phyloP scores from a whole-genome alignment of 768 basidiomycete genomes.

The Lactarius sp. region DNA sequence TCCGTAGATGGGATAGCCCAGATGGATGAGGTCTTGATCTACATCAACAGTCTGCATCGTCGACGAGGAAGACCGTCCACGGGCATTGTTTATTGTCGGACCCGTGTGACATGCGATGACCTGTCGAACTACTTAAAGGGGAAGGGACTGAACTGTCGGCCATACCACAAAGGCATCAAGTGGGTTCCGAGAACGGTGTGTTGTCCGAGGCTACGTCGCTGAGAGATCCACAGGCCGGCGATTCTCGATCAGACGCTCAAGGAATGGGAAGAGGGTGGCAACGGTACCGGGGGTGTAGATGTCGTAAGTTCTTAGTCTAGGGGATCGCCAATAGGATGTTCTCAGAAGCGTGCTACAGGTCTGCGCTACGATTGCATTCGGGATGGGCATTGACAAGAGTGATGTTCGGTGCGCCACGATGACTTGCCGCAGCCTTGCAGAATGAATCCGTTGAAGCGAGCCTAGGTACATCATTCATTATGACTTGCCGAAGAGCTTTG shows the following conservation, averaged over 20 bases:
- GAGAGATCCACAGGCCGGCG: conserved; percentile 34
- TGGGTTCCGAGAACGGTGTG: conserved; percentile 31
- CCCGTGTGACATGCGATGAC: conserved; percentile 58
- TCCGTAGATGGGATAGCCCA: conserved; percentile 46
- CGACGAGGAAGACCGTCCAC: conserved; percentile 56
- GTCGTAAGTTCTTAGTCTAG: conserved; percentile 44
- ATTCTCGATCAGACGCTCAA: conserved; percentile 49
- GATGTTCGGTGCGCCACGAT: conserved; percentile 52
- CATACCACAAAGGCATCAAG: conserved; percentile 73
- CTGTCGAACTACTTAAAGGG: conserved; percentile 58
- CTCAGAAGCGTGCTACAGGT: conserved; percentile 40
- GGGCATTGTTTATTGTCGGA: conserved; percentile 79
- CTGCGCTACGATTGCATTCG: conserved; percentile 79
- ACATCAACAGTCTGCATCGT: conserved; percentile 57
- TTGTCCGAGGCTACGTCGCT: background rate
- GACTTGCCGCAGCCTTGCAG: background rate
- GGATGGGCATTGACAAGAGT: conserved; percentile 81
- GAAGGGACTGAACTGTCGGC: conserved; percentile 60
- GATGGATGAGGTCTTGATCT: conserved; percentile 63
- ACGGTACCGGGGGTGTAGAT: conserved; percentile 51
- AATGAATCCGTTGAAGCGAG: background rate
- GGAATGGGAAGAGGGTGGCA: conserved; percentile 55
- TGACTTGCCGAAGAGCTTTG: conserved; percentile 78
- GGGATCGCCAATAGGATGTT: no score
- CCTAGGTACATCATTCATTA: conserved; percentile 72